phyloP scores from a whole-genome alignment of 805 yeast species.

The Wickerhamiella kazuoi region DNA sequence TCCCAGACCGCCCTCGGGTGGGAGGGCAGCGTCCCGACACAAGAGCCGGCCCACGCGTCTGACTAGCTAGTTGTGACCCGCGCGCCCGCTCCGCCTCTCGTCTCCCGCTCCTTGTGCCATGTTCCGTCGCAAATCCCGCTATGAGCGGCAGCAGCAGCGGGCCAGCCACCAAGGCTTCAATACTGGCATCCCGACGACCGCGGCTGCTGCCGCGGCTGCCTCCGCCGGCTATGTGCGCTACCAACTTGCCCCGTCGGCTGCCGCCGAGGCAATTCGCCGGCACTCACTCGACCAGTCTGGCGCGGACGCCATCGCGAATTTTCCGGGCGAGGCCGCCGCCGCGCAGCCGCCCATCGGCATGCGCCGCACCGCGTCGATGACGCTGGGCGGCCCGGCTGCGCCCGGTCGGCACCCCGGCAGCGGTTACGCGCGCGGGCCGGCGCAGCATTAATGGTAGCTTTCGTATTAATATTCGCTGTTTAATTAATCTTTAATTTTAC shows the following conservation, averaged over 20 bases:
- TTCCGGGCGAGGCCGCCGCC: conserved; percentile 5
- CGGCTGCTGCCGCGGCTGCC: conserved; percentile 43
- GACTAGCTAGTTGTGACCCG: no score
- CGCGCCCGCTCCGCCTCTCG: no score
- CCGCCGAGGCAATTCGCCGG: conserved; percentile 22
- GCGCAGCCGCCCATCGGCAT: no score
- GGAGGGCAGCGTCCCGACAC: no score
- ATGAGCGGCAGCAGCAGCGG: neutral
- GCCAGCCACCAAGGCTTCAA: conserved; percentile 14
- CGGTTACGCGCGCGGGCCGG: neutral
- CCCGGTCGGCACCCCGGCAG: neutral
- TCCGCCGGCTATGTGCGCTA: conserved; percentile 22
- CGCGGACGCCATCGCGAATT: conserved; percentile 12
- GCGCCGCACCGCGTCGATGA: conserved; percentile 4
- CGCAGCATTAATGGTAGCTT: neutral
- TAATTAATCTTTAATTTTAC: no score
- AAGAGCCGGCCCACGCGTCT: no score
- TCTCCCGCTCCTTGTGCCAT: no score
- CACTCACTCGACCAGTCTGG: conserved; percentile 18
- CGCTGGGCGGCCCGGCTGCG: neutral
- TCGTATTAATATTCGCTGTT: no score
- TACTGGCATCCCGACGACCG: conserved; percentile 19
- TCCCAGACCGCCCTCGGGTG: no score
- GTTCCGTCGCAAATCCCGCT: conserved; percentile 12
- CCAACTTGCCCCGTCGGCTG: conserved; percentile 17